A percentile compares a stretch with the other conserved stretches of the same genome.
Conservation (phyloP, 306 rosid species). For the Astragalus membranaceus region DNA sequence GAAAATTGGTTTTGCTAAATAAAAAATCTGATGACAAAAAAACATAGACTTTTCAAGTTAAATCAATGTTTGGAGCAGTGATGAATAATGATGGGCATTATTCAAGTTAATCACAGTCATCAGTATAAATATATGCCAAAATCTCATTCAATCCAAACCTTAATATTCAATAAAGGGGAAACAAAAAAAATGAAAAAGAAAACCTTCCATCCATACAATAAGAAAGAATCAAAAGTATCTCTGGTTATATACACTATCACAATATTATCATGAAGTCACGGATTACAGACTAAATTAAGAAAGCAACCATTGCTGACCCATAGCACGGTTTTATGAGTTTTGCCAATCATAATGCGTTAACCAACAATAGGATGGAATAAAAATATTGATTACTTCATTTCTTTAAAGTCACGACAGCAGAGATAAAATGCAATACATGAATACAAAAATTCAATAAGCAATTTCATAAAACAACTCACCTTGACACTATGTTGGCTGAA, state of each 20-base stretch:
- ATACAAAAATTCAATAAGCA: constrained; percentile 5
- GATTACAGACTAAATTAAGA: constrained; percentile 5
- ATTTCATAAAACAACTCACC: constrained; percentile 44
- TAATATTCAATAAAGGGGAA: neutral
- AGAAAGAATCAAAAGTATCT: constrained; percentile 13
- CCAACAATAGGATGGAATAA: neutral
- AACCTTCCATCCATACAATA: neutral
- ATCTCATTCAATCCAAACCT: neutral
- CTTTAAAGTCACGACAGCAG: neutral
- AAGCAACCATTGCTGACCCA: neutral
- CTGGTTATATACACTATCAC: neutral
- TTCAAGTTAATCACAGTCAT: neutral
- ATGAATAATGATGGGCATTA: neutral
- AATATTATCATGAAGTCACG: neutral
- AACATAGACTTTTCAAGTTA: neutral
- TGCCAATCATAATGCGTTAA: neutral
- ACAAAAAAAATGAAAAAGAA: neutral
- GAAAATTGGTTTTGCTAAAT: neutral
- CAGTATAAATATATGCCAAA: neutral
- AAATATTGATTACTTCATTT: neutral
- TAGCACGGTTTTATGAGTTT: neutral
- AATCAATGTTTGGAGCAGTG: neutral
- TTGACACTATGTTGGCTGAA: constrained; percentile 91
- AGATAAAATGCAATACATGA: neutral
- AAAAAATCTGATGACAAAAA: neutral